Percentiles rank a stretch among this genome's conserved stretches.
phyloP scores from a whole-genome alignment of 2,329 filamentous ascomycete genomes.

The Neopestalotiopsis sp. region DNA sequence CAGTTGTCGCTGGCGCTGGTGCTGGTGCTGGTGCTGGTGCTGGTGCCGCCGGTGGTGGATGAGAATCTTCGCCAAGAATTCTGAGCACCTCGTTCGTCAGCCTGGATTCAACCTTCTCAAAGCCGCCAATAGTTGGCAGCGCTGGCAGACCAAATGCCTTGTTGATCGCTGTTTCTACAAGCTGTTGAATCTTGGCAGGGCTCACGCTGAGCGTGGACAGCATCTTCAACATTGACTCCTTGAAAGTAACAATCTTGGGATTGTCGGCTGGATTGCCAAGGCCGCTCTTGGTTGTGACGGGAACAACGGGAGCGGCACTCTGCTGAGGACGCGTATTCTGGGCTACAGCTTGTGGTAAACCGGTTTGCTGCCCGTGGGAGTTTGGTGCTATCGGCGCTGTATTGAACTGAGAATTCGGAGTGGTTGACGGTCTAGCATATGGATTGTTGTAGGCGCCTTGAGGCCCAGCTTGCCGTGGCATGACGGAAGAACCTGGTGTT shows the following conservation, averaged over 20 bases:
- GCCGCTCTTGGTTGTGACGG: constrained; percentile 21
- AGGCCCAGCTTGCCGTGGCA: constrained; percentile 31
- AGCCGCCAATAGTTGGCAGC: constrained; percentile 31
- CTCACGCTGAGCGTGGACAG: constrained; percentile 33
- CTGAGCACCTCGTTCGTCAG: constrained; percentile 34
- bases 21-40: constrained; percentile 12
- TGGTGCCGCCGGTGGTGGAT: constrained; percentile 10
- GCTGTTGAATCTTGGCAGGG: constrained; percentile 35
- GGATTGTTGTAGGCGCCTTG: constrained; percentile 39
- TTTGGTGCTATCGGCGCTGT: constrained; percentile 27
- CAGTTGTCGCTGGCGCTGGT: constrained; percentile 28
- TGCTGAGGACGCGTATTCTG: constrained; percentile 23
- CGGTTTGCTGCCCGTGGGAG: constrained; percentile 21
- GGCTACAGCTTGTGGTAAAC: constrained; percentile 22
- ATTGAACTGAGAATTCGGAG: constrained; percentile 30
- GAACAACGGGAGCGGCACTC: constrained; percentile 21
- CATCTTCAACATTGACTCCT: constrained; percentile 34
- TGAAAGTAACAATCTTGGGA: constrained; percentile 36
- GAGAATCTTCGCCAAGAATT: constrained; percentile 37
- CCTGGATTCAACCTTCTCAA: constrained; percentile 34
- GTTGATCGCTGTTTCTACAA: constrained; percentile 37
- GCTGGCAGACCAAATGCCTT: constrained; percentile 35
- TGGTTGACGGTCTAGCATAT: constrained; percentile 37
- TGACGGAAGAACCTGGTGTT: constrained; percentile 28
- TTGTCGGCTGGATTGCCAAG: constrained; percentile 35